Evolutionary conservation across 2,329 filamentous ascomycete genomes (phyloP), one percentile per base, ranked within the genome.

Genomic region (Seiridium unicorne): DNA sequence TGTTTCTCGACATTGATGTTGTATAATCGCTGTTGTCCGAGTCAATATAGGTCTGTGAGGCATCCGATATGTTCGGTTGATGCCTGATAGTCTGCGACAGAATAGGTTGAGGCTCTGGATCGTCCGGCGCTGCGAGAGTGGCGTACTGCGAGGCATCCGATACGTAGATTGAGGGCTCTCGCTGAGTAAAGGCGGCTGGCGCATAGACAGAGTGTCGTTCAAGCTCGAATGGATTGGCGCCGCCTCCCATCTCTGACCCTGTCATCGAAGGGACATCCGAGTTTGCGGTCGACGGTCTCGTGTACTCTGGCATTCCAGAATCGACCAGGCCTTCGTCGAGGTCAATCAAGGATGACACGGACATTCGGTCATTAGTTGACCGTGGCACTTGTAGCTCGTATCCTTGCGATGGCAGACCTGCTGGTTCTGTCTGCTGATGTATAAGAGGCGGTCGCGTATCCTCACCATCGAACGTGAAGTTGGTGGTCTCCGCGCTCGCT

Each of bases 141-240:
- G 80, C 76, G 61, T 79, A 82, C 34, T 82, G 78, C 6, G 81
- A 84, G 61, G 86, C 84, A 62, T 87, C 85, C 1, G 83, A 83
- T 8, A 87, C 81, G 66, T 87, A 88, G 51, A 87, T 85, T 3
- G 83, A 85, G 0, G 84, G 83, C 13, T 42, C 38, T 8, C 38
- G 38, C 13, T 42, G 38, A 42, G 38, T 42, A 42, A 42, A 42
- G 38, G 38, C 13, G 7, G 38, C 63, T 86, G 26, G 31, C 51
- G 70, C 75, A 62, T 86, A 85, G 1, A 86, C 73, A 1, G 84
- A 87, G 64, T 88, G 85, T n/a, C 82, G 81, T 69, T 89, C 86
- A 3, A 89, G 76, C 58, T 88, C 84, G 60, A 89, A 89, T 0
- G 86, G 84, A 31, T 62, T 62, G 64, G 85, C 85, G 2, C 77